Evolutionary conservation across 768 basidiomycete species (phyloP).

Genomic region (Dentipellis sp.): DNA sequence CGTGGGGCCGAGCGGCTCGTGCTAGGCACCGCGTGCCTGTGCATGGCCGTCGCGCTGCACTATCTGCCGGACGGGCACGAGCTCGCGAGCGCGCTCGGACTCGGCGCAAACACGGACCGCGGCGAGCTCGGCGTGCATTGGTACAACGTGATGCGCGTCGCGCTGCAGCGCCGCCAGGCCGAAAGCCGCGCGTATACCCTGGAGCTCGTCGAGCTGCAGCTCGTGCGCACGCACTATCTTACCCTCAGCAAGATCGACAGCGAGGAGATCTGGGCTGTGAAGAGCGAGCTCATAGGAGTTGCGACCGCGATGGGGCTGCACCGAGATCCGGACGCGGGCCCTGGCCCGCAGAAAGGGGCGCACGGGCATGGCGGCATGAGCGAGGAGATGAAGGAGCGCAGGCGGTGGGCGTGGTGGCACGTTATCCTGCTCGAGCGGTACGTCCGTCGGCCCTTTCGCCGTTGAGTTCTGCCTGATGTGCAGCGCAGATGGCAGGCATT

Average conservation of each 20-base stretch:
- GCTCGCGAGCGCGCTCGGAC: conserved; percentile 40
- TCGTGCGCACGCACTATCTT: conserved; percentile 60
- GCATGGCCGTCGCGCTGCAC: conserved; percentile 65
- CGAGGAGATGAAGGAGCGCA: conserved; percentile 58
- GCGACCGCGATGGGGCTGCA: conserved; percentile 73
- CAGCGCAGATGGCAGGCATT: conserved; percentile 68
- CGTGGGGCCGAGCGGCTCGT: conserved; percentile 55
- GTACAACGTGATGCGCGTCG: conserved; percentile 58
- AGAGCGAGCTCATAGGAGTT: conserved; percentile 58
- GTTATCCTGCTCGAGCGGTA: conserved; percentile 65
- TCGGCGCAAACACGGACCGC: conserved; percentile 19
- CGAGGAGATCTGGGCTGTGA: conserved; percentile 66
- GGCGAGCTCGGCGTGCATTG: conserved; percentile 58
- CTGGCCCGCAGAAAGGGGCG: neutral
- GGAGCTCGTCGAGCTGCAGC: conserved; percentile 60
- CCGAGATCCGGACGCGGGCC: conserved; percentile 47
- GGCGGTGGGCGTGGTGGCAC: conserved; percentile 85
- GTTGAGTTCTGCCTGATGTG: neutral
- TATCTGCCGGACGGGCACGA: conserved; percentile 62
- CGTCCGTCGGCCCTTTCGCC: conserved; percentile 16
- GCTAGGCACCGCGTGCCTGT: conserved; percentile 62
- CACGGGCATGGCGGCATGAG: conserved; percentile 60
- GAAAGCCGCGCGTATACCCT: conserved; percentile 45
- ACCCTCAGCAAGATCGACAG: conserved; percentile 57
- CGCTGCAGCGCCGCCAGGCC: conserved; percentile 50